These are phyloP conservation scores for Ambrosia trifida DNA, from an alignment of 129 eudicot species.

Conservation along the genomic window DNA sequence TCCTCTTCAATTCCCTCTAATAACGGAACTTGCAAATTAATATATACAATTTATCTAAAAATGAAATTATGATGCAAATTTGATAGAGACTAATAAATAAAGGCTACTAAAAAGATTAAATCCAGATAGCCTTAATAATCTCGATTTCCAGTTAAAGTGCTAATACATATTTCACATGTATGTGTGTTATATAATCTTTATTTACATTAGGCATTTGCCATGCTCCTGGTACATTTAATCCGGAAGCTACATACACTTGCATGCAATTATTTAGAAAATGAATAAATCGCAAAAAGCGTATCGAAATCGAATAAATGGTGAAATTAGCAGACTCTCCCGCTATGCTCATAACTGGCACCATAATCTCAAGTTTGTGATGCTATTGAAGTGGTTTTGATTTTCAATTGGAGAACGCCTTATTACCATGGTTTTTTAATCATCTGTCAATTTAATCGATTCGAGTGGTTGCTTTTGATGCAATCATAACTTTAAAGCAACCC, in stretches of 20 bases:
- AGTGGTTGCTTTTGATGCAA: no score
- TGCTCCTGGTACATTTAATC: slow-evolving; percentile 98
- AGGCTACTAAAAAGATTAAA: background rate
- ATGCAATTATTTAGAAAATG: slow-evolving; percentile 19
- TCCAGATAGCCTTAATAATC: no score
- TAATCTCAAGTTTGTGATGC: no score
- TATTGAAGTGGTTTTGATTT: no score
- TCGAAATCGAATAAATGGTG: no score
- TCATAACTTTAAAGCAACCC: no score
- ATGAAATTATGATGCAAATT: slow-evolving; percentile 7
- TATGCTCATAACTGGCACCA: no score
- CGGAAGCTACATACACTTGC: slow-evolving; percentile 96
- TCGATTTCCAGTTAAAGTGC: background rate
- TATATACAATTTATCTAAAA: background rate
- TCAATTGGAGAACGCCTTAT: no score
- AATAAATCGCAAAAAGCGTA: background rate
- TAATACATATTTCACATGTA: background rate
- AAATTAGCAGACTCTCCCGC: no score
- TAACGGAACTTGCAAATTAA: background rate
- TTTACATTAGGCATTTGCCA: slow-evolving; percentile 99
- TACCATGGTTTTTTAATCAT: no score
- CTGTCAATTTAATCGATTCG: no score
- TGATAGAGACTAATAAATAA: background rate
- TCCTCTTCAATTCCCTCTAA: slow-evolving; percentile 99
- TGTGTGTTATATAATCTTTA: background rate